These are phyloP conservation scores for Passalora sequoiae DNA, from an alignment of 2,329 filamentous ascomycete genomes.

Conservation along the genomic window DNA sequence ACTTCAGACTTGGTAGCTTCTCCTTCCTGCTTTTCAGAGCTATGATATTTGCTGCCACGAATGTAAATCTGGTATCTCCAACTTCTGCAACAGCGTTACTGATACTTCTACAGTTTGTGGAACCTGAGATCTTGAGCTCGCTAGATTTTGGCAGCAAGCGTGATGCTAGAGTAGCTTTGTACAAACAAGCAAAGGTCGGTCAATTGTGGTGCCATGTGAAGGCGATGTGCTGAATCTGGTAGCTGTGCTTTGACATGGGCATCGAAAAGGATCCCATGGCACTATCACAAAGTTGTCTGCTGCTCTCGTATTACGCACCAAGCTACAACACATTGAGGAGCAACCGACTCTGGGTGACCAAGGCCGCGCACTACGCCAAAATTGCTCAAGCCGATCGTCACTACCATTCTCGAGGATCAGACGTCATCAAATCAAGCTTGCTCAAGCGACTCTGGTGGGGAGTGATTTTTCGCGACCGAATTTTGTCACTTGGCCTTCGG, in stretches of 20 bases:
- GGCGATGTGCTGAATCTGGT: too few species aligned
- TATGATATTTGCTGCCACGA: slow-evolving; percentile 18
- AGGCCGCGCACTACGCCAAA: slow-evolving; percentile 7
- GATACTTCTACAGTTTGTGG: too few species aligned
- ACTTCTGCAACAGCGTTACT: not conserved
- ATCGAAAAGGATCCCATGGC: slow-evolving; percentile 7
- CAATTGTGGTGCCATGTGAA: too few species aligned
- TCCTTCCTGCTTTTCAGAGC: slow-evolving; percentile 17
- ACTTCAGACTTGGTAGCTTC: slow-evolving; percentile 13
- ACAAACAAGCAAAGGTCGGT: slow-evolving; percentile 5
- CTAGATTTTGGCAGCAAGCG: slow-evolving; percentile 9
- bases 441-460: slow-evolving; percentile 14
- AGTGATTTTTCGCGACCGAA: slow-evolving; percentile 11
- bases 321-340: slow-evolving; percentile 5
- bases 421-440: slow-evolving; percentile 1
- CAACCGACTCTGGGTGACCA: slow-evolving; percentile 9
- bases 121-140: not conserved
- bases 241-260: slow-evolving; percentile 5
- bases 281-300: slow-evolving; percentile 8
- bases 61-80: not conserved
- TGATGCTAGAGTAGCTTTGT: slow-evolving; percentile 9
- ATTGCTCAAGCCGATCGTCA: slow-evolving; percentile 9
- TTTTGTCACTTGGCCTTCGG: slow-evolving; percentile 9
- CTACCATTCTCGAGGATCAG: not conserved
- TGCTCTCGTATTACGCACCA: slow-evolving; percentile 9